phyloP scores from a whole-genome alignment of 1,284 basidiomycete species.

The Ceratobasidium sp. region DNA sequence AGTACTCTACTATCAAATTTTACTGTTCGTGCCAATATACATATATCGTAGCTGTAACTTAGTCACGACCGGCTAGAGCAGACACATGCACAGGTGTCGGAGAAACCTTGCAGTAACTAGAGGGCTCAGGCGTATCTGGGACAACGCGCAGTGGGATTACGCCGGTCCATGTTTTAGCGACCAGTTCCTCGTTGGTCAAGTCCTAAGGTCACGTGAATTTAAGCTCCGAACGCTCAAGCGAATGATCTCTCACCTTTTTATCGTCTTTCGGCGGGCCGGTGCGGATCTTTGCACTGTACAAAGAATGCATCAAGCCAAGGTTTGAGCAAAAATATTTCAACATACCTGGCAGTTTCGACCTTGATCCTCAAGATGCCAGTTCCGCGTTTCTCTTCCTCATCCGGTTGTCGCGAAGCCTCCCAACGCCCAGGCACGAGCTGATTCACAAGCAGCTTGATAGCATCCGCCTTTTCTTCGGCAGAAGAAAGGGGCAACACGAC shows the following conservation, averaged over 20 bases:
- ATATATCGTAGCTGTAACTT: no score
- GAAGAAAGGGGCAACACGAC: conserved; percentile 42
- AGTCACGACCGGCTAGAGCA: no score
- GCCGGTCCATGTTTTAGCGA: conserved; percentile 32
- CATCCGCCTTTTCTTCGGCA: conserved; percentile 40
- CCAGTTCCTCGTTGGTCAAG: conserved; percentile 11
- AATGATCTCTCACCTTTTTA: conserved; percentile 35
- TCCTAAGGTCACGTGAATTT: neutral
- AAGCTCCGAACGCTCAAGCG: neutral
- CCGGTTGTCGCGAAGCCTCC: conserved; percentile 43
- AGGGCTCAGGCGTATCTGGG: conserved; percentile 20
- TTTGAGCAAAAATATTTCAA: neutral
- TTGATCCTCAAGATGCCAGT: conserved; percentile 45
- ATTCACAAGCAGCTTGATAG: conserved; percentile 42
- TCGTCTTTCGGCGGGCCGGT: conserved; percentile 43
- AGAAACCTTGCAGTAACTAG: conserved; percentile 18
- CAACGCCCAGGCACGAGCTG: conserved; percentile 43
- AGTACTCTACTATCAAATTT: no score
- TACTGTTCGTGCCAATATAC: no score
- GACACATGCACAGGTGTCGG: conserved; percentile 8
- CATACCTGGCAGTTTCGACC: conserved; percentile 44
- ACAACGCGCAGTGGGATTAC: conserved; percentile 20
- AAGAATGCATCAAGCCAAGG: neutral
- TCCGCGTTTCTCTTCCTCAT: conserved; percentile 42
- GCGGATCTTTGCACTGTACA: conserved; percentile 44